Base-by-base conservation (phyloP, 352 stramenopile genomes). In the Thraustochytrium sp. region DNA sequence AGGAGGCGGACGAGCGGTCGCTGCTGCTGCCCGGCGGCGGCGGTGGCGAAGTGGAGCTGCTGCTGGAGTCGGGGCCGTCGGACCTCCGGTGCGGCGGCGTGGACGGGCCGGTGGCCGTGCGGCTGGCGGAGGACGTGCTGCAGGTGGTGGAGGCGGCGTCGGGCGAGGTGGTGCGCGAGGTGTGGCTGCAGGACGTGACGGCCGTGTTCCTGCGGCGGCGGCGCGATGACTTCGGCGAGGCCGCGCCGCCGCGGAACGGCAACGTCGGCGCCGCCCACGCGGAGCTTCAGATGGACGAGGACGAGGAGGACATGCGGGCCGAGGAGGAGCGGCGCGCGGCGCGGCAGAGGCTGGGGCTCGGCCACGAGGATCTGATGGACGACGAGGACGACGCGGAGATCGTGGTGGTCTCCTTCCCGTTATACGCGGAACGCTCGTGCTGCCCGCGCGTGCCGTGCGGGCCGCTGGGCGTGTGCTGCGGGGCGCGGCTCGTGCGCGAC, bases 311-410 rank as follows among this genome's bases (percentile, higher is more conserved):
- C n/a, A n/a, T n/a, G n/a, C n/a, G n/a, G n/a, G n/a, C n/a, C n/a
- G n/a, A n/a, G n/a, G n/a, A n/a, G n/a, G n/a, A n/a, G n/a, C n/a
- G n/a, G n/a, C n/a, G n/a, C n/a, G n/a, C n/a, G n/a, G n/a, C 48
- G n/a, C 18, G 18, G 48, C 18, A n/a, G 18, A 55, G 16, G n/a
- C 48, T 23, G n/a, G 48, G n/a, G 48, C 48, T 23, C n/a, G 48
- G n/a, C 18, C 16, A 18, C 16, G 48, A 18, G 34, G 55, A 1
- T 29, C 13, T 40, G 26, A 13, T 65, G 13, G 18, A 13, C 59
- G 59, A 72, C 46, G 36, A 72, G 4, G 59, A 72, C 29, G 59
- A 72, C 36, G 59, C 59, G 21, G 59, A 72, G 26, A 72, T 72
- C 26, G 59, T 72, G 13, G 46, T 72, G 9, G 59, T 72, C 0